Base-by-base conservation (phyloP, 169 alveolate genomes). In the Toxoplasma gondii region DNA sequence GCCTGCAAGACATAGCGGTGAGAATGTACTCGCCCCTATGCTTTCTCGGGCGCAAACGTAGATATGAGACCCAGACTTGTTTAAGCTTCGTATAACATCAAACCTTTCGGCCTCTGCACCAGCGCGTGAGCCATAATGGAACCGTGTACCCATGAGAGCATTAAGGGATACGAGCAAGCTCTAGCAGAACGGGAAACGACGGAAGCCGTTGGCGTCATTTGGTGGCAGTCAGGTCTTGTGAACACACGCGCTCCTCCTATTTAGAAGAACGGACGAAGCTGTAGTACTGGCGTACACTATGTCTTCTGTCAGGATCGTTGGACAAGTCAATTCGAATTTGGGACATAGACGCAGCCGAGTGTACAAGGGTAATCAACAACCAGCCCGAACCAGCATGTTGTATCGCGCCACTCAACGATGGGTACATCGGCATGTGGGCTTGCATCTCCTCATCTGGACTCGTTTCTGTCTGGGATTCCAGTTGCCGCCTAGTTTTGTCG, bases 311-410 rank as follows among this genome's bases (percentile, higher is more conserved):
- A 82, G 90, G 90, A 24, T 82, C 90, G 16, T 19, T 43, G 27
- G 90, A 82, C 41, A 39, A n/a, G 27, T 31, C 90, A 31, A n/a
- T 82, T 29, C 90, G 90, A 41, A 31, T 82, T 31, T 82, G 90
- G 90, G 67, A 39, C 67, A 67, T 82, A 36, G 67, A 82, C 58
- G 38, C 39, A 12, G 54, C 70, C 0, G 69, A 82, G 10, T 82
- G 90, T 36, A 82, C 39, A 2, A 64, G 67, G 69, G 90, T 41
- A 41, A 1, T 82, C n/a, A 82, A 45, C 58, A 82, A 41, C 41
- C 90, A 82, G 67, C 41, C 69, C n/a, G 90, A 82, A 29, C 70
- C 90, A 31, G 69, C 29, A 12, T 27, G 24, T 45, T 82, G 90
- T 45, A 17, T 82, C 22, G 22, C 36, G 24, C 36, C 67, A 43